Evolutionary conservation across 2,329 filamentous ascomycete genomes (phyloP).

Genomic region (Ophiocordyceps camponoti-saundersi): DNA sequence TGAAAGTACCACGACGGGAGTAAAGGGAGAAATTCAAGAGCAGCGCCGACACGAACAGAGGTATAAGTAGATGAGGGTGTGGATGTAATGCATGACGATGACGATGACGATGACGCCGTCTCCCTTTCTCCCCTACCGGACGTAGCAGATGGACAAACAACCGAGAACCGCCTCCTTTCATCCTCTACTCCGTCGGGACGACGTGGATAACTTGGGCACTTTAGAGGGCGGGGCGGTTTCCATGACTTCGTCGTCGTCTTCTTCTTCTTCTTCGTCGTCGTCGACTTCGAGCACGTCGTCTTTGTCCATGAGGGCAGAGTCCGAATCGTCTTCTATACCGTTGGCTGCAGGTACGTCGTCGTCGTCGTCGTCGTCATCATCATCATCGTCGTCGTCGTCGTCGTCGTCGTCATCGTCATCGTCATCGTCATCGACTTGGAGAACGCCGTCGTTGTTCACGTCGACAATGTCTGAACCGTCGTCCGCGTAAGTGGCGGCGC

Average conservation of each 20-base stretch:
- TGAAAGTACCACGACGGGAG: too few relatives aligned
- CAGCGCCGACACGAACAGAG: too few relatives aligned
- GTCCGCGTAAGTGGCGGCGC: constrained; percentile 35
- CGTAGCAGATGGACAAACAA: neutral
- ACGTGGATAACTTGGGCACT: constrained; percentile 21
- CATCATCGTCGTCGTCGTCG: constrained; percentile 28
- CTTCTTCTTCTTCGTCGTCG: constrained; percentile 38
- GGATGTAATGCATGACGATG: too few relatives aligned
- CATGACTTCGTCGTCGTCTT: constrained; percentile 34
- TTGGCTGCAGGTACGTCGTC: constrained; percentile 41
- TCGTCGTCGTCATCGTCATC: constrained; percentile 38
- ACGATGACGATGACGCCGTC: too few relatives aligned
- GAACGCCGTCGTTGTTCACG: constrained; percentile 29
- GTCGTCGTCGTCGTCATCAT: constrained; percentile 41
- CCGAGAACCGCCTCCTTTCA: constrained; percentile 7
- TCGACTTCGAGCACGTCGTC: constrained; percentile 33
- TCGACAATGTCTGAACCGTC: constrained; percentile 45
- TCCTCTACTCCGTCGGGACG: constrained; percentile 12
- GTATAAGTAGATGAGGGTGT: too few relatives aligned
- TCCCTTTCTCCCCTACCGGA: too few relatives aligned
- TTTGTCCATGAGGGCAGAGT: constrained; percentile 34
- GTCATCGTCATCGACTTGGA: constrained; percentile 25
- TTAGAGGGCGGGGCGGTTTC: constrained; percentile 28
- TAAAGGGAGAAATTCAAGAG: too few relatives aligned
- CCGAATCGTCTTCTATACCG: constrained; percentile 38